phyloP scores from a whole-genome alignment of 1,284 basidiomycete genomes.

The Trametes sp. region DNA sequence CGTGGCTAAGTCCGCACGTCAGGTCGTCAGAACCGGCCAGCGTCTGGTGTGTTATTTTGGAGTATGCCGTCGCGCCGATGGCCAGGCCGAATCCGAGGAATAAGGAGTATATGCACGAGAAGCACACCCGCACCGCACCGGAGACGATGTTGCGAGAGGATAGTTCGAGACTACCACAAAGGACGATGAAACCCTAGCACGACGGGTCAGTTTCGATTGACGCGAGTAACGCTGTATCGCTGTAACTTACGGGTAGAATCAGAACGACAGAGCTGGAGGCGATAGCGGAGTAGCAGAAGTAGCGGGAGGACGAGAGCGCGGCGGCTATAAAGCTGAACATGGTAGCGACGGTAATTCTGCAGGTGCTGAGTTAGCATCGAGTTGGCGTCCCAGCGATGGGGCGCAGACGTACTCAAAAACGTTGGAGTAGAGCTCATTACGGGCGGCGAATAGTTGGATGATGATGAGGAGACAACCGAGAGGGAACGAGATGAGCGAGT shows the following conservation, averaged over 20 bases:
- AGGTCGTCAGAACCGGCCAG: slow-evolving; percentile 68
- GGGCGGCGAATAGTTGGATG: slow-evolving; percentile 78
- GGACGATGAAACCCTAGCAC: slow-evolving; percentile 76
- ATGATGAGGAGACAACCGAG: slow-evolving; percentile 82
- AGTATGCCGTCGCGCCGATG: slow-evolving; percentile 77
- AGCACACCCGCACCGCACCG: slow-evolving; percentile 88
- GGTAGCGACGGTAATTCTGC: slow-evolving; percentile 80
- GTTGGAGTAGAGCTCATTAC: slow-evolving; percentile 87
- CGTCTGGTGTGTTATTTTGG: slow-evolving; percentile 55
- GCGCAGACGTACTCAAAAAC: slow-evolving; percentile 78
- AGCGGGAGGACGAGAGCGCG: slow-evolving; percentile 71
- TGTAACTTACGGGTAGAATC: slow-evolving; percentile 77
- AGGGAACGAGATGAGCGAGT: slow-evolving; percentile 78
- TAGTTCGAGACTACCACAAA: slow-evolving; percentile 84
- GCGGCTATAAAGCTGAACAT: slow-evolving; percentile 85
- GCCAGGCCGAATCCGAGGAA: slow-evolving; percentile 86
- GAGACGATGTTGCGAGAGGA: slow-evolving; percentile 81
- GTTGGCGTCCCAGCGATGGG: neutral
- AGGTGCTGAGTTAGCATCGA: neutral
- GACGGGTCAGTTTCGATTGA: neutral
- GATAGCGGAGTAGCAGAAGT: slow-evolving; percentile 88
- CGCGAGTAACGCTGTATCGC: neutral
- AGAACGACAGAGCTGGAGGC: slow-evolving; percentile 87
- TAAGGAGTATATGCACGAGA: slow-evolving; percentile 80
- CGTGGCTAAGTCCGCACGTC: slow-evolving; percentile 62